Conservation (phyloP, 2,329 filamentous ascomycete species). For the Tothia fuscella region DNA sequence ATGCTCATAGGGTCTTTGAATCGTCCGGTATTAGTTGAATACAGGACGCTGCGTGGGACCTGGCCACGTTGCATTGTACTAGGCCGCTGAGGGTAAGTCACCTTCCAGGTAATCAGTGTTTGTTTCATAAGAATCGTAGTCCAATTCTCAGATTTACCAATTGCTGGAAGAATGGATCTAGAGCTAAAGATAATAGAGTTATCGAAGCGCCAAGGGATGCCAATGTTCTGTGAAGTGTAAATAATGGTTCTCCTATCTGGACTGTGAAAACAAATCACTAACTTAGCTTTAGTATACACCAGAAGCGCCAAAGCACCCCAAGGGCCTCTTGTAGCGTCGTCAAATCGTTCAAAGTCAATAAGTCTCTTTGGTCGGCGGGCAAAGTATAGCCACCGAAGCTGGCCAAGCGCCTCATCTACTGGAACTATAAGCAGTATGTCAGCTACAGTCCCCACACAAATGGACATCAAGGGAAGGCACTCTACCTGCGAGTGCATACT, state of each 20-base stretch:
- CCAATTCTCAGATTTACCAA: too few relatives aligned
- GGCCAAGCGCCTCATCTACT: slow-evolving; percentile 20
- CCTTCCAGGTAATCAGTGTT: too few relatives aligned
- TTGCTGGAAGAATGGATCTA: slow-evolving; percentile 25
- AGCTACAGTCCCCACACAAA: too few relatives aligned
- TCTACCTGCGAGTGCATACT: slow-evolving; percentile 19
- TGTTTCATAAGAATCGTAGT: too few relatives aligned
- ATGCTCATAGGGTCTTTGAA: too few relatives aligned
- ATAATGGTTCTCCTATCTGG: neutral
- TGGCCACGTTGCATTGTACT: too few relatives aligned
- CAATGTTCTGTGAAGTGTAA: slow-evolving; percentile 11
- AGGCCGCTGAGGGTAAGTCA: slow-evolving; percentile 18
- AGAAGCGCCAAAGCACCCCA: slow-evolving; percentile 11
- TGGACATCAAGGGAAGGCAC: too few relatives aligned
- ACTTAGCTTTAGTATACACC: neutral
- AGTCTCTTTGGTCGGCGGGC: slow-evolving; percentile 16
- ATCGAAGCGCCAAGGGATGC: slow-evolving; percentile 18
- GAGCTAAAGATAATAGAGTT: slow-evolving; percentile 14
- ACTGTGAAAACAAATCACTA: neutral
- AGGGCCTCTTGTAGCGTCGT: slow-evolving; percentile 13
- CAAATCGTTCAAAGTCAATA: slow-evolving; percentile 26
- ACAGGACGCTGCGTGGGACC: too few relatives aligned
- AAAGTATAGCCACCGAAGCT: slow-evolving; percentile 27
- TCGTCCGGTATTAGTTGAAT: too few relatives aligned
- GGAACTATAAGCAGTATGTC: slow-evolving; percentile 23